Percentiles rank a stretch among this genome's conserved stretches.
phyloP scores from a whole-genome alignment of 257 asterid genomes.

The Nicotiana benthamiana region DNA sequence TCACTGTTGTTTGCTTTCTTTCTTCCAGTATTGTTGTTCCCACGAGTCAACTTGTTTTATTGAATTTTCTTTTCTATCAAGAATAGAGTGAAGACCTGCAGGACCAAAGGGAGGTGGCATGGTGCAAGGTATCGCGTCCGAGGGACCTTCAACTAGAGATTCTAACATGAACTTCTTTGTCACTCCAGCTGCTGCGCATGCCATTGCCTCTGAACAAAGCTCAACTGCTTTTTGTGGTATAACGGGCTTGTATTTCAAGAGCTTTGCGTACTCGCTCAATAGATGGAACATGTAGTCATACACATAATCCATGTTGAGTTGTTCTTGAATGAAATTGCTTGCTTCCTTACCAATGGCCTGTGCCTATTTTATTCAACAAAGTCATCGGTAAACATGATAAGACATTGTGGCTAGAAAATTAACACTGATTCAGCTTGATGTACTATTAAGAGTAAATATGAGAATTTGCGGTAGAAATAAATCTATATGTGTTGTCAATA shows the following conservation, averaged over 20 bases:
- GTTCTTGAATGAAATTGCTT: slow-evolving; percentile 44
- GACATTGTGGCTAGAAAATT: not conserved
- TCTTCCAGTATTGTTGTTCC: slow-evolving; percentile 62
- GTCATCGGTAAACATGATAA: not conserved
- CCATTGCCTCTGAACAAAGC: slow-evolving; percentile 64
- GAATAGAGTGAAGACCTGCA: slow-evolving; percentile 39
- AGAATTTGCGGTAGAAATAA: not conserved
- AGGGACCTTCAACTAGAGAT: slow-evolving; percentile 46
- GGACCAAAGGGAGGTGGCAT: slow-evolving; percentile 72
- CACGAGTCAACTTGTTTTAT: slow-evolving; percentile 51
- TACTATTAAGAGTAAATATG: not conserved
- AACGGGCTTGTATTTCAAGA: slow-evolving; percentile 58
- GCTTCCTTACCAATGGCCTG: slow-evolving; percentile 59
- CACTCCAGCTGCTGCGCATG: slow-evolving; percentile 42
- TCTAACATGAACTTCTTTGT: slow-evolving; percentile 58
- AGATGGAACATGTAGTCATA: slow-evolving; percentile 90
- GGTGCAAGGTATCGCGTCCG: slow-evolving; percentile 36
- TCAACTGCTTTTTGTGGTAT: slow-evolving; percentile 47
- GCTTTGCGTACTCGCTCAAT: slow-evolving; percentile 55
- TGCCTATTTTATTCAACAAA: slow-evolving; percentile 36
- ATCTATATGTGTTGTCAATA: not conserved
- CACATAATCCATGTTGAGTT: slow-evolving; percentile 53
- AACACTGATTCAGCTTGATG: not conserved
- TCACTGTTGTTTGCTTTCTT: slow-evolving; percentile 12
- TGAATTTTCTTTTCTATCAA: slow-evolving; percentile 26